Evolutionary conservation across 2,329 filamentous ascomycete species (phyloP), one percentile per base, ranked within the genome.

Genomic region (Dendrostoma leiphaemia): DNA sequence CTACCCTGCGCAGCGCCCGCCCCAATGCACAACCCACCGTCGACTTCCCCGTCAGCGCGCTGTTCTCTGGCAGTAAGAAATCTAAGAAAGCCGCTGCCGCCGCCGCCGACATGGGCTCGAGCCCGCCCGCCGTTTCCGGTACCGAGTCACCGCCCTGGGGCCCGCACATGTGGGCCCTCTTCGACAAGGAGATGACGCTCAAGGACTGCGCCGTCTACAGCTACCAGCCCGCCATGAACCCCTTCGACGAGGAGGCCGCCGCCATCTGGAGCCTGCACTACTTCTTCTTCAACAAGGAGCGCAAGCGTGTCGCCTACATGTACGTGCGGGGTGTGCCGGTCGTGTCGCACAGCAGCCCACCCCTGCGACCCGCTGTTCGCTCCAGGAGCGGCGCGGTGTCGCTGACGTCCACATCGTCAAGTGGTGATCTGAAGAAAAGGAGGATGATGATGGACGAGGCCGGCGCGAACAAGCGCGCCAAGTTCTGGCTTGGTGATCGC

Each of bases 251-350:
- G 59, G 92, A 96, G 58, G 91, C 97, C 66, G 90, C 90, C 58
- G 88, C 92, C 9, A 92, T 99, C 59, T 99, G 93, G 93, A 91
- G 90, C 47, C 80, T 92, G 59, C 92, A 97, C 70, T 97, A 96
- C 72, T 96, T 99, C 76, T 96, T 97, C 71, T 97, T 97, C 81
- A 97, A 96, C 77, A 93, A 93, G 65, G 79, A 86, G 24, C 82
- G 88, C 66, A 97, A 97, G 76, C 85, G 94, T 38, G 93, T 99
- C 17, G 92, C 91, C 57, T 99, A 99, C 69, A 76, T 99, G 43
- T 95, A 97, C 66, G 83, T 97, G 43, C 88, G 93, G 58, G 92
- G 90, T n/a, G 84, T 97, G 43, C 93, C 84, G 55, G 87, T 88
- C 62, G 85, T 89, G 65, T 89, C 77, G 60, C 79, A 79, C 3